Base-by-base conservation (phyloP, 768 basidiomycete species). In the Lactarius hatsudake region DNA sequence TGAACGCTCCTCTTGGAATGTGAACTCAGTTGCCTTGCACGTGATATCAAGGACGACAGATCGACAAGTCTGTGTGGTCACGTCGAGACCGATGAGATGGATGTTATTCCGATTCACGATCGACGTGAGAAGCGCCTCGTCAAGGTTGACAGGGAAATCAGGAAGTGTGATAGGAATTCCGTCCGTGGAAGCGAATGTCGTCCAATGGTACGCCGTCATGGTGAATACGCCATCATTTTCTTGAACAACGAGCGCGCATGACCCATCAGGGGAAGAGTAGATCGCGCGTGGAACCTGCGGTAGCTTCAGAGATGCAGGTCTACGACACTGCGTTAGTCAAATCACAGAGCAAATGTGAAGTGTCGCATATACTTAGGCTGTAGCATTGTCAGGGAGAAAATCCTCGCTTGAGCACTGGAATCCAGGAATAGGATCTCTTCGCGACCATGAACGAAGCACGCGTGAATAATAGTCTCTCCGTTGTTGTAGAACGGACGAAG, bases 371-470 rank as follows among this genome's bases (percentile, higher is more conserved):
- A 87, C 86, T 86, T 75, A 58, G 84, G 85, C 54, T 85, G 82
- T 62, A 83, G 78, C 0, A 83, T 83, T 0, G 82, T 75, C 53
- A 86, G 68, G 0, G 86, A 87, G 67, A 80, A 87, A 20, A 87
- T 78, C 26, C 85, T 75, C 1, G 79, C 83, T 7, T 78, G 78
- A 2, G 75, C 75, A 2, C 67, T 70, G 1, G 78, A 77, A 64
- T 87, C 86, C 1, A 86, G 74, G 0, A 87, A 72, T 0, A 84
- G 67, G 5, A 88, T 63, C 58, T 88, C 87, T 68, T 87, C 86
- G 30, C 73, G 80, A 5, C 84, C 83, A 55, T 75, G 75, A 2
- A 85, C 76, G 67, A 87, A 86, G 40, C 80, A 78, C 2, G 81
- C 76, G 17, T 76, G 76, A 1, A 60, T 63, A 28, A 87, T 77